Conservation (phyloP, 176 grass and related monocot genomes). For the Oryza glaberrima region DNA sequence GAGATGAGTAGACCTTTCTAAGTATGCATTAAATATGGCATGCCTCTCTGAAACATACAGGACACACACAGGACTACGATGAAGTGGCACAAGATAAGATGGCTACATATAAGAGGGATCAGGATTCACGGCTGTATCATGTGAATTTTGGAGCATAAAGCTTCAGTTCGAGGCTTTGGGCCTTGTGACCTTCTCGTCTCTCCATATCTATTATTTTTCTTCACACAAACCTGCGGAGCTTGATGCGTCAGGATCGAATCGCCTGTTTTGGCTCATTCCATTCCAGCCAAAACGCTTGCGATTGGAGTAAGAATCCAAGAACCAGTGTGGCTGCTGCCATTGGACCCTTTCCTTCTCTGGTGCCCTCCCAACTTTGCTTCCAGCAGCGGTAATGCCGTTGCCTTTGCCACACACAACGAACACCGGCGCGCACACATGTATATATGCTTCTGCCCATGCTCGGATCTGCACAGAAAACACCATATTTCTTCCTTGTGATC, state of each 20-base stretch:
- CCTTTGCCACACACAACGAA: constrained; percentile 47
- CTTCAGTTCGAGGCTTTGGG: not conserved
- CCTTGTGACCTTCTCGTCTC: not conserved
- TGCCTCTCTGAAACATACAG: not conserved
- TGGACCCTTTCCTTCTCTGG: constrained; percentile 50
- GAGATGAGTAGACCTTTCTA: not conserved
- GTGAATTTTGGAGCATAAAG: not conserved
- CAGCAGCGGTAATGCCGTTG: constrained; percentile 44
- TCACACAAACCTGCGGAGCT: not conserved
- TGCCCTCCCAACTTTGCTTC: constrained; percentile 62
- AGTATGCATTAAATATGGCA: not conserved
- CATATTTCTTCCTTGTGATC: not conserved
- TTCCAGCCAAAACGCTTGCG: not conserved
- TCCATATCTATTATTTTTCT: not conserved
- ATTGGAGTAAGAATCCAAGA: constrained; percentile 15
- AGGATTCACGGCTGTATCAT: not conserved
- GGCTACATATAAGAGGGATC: not conserved
- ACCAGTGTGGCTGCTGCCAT: constrained; percentile 14
- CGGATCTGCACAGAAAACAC: constrained; percentile 1
- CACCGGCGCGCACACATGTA: not conserved
- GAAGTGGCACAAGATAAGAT: not conserved
- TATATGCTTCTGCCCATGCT: constrained; percentile 17
- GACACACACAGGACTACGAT: not conserved
- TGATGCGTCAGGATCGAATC: constrained; percentile 12
- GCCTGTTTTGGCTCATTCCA: not conserved